Base-by-base conservation (phyloP, 345 rosid genomes). In the Populus ilicifolia region DNA sequence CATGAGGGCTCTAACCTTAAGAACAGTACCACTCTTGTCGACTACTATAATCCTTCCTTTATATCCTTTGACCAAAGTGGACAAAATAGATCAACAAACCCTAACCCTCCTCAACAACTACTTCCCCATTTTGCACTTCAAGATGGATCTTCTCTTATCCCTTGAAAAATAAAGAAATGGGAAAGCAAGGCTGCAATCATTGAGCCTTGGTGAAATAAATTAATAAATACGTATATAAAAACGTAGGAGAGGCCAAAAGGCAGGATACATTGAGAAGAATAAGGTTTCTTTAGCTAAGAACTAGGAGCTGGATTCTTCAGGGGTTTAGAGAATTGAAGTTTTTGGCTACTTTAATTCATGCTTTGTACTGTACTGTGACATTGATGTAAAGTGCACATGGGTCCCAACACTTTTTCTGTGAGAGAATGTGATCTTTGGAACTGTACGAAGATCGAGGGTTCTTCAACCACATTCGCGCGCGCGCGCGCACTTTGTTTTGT, bases 51-150 rank as follows among this genome's bases (percentile, higher is more conserved):
- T 56, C 84, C 97, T 79, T 79, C 91, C 72, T 84, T 83, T 74
- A 86, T 94, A 77, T 80, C 96, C 27, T 94, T 94, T 79, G 91
- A 89, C 72, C 93, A 88, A 77, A 84, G 86, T 54, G 86, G 89
- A 38, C 93, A 85, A 79, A 83, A 73, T 73, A 87, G 89, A 73
- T 67, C 83, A 36, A 82, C 14, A 4, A 33, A 33, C 44, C 71
- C 52, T 21, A 59, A 48, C 75, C 79, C 89, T 77, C 82, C 84
- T 67, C 83, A 84, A 61, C 91, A 90, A 68, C 70, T 88, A 38
- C 74, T 85, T 73, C 81, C 89, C 46, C 96, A 90, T 79, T 90
- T 92, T 78, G 87, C 87, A 67, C 87, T 86, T 77, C 91, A 92
- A 79, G 94, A 77, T 70, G 84, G 89, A 59, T 88, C 93, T 72